These are phyloP conservation scores for Hibiscus syriacus DNA, from an alignment of 345 rosid genomes.

Conservation along the genomic window DNA sequence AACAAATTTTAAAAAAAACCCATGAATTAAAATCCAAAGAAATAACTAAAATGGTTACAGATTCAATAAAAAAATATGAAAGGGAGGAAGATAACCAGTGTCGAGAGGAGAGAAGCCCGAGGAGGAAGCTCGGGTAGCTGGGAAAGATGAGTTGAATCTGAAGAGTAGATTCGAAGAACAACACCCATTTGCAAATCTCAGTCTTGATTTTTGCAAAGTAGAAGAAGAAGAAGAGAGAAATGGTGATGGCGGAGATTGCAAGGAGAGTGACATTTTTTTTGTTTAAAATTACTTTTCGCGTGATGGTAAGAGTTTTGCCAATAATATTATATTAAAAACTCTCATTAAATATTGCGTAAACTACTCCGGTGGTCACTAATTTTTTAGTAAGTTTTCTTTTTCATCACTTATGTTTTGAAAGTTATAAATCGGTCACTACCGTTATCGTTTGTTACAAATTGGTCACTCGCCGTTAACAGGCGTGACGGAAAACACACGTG, in stretches of 20 bases:
- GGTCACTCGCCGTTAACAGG: too few relatives aligned
- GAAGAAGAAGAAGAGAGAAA: constrained; percentile 36
- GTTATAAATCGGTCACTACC: too few relatives aligned
- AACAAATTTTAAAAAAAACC: not conserved
- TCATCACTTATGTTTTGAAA: too few relatives aligned
- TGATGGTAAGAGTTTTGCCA: too few relatives aligned
- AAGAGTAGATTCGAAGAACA: constrained; percentile 34
- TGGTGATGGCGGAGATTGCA: constrained; percentile 75
- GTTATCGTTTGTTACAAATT: too few relatives aligned
- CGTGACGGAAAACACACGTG: too few relatives aligned
- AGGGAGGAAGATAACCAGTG: constrained; percentile 26
- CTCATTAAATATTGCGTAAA: too few relatives aligned
- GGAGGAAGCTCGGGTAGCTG: constrained; percentile 54
- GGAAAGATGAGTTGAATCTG: constrained; percentile 33
- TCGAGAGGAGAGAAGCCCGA: constrained; percentile 41
- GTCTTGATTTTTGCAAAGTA: constrained; percentile 33
- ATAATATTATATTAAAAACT: too few relatives aligned
- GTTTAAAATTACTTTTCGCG: too few relatives aligned
- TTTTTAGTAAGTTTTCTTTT: too few relatives aligned
- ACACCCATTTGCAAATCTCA: constrained; percentile 15
- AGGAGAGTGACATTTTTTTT: constrained; percentile 60
- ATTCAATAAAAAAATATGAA: not conserved
- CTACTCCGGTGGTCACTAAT: too few relatives aligned
- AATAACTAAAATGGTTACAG: not conserved
- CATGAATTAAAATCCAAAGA: not conserved